Base-by-base conservation (phyloP, 2,329 filamentous ascomycete genomes). In the Claviceps monticola region DNA sequence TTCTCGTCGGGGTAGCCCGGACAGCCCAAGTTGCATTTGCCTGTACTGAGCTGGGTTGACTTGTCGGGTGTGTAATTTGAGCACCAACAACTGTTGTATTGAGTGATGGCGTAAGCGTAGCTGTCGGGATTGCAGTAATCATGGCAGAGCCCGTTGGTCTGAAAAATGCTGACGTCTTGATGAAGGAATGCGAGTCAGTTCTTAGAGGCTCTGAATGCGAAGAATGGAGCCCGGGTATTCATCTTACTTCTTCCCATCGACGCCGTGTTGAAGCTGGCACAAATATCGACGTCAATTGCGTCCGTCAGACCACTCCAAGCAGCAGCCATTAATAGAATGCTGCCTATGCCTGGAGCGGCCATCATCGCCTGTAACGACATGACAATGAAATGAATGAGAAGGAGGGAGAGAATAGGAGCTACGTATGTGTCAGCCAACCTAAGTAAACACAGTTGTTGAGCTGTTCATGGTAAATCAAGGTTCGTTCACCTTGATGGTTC, bases 11-110 rank as follows among this genome's bases (percentile, higher is more conserved):
- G 78, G 61, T 76, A 91, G n/a, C 84, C 86, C 8, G 84, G 84
- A 58, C 86, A 91, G 16, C 66, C 49, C 0, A 64, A 64, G 56
- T 74, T 66, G 66, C 86, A 91, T 21, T 74, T 59, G 37, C 56
- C 57, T 1, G 66, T 64, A 21, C 68, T 61, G 49, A 73, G 68
- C 51, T 71, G 63, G 36, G 62, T 64, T 19, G 60, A 62, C 36
- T 68, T 56, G 48, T 70, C 70, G 8, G 86, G 86, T 2, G 74
- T 73, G 59, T 82, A 82, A 62, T 88, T 76, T 39, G 83, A 83
- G 64, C 86, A 91, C 84, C 84, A 91, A 63, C 86, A 91, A 49
- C 73, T 66, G 36, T 78, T 70, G 16, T 67, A 73, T 58, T 87
- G 76, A 1, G 89, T 70, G 47, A 91, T 71, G 56, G 83, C 84